These are phyloP conservation scores for Gossypium anomalum DNA, from an alignment of 345 rosid species.

Conservation along the genomic window DNA sequence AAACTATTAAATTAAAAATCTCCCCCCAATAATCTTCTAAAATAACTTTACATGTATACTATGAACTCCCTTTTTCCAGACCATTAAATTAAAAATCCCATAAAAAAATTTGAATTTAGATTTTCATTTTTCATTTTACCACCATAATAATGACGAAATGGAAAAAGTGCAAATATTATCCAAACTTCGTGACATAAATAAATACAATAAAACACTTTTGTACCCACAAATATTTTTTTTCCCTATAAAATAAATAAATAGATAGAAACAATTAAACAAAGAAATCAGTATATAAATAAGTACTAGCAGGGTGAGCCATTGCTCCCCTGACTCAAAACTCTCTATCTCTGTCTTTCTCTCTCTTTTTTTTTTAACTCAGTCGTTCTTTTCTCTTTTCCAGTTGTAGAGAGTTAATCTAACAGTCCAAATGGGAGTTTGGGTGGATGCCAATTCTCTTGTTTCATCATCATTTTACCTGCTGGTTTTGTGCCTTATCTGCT, in stretches of 20 bases:
- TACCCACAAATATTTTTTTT: neutral
- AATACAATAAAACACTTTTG: neutral
- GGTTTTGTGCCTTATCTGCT: neutral
- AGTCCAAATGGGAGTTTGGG: neutral
- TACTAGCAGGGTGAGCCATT: neutral
- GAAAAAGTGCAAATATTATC: too few relatives aligned
- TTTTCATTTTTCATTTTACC: too few relatives aligned
- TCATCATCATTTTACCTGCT: neutral
- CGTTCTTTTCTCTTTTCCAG: neutral
- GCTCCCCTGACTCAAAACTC: neutral
- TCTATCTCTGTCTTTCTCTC: neutral
- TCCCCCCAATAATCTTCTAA: neutral
- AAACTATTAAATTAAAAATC: neutral
- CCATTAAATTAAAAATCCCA: neutral
- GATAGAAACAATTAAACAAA: too few relatives aligned
- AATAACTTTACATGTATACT: neutral
- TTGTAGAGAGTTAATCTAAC: neutral
- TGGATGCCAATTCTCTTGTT: neutral
- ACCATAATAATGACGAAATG: too few relatives aligned
- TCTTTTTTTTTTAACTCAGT: too few relatives aligned
- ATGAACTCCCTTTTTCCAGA: neutral
- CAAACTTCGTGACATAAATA: neutral
- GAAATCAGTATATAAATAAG: neutral
- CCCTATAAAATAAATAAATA: too few relatives aligned
- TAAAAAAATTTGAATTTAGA: neutral